Evolutionary conservation across 1,284 basidiomycete species (phyloP).

Genomic region (Sphaerobolus stellatus): DNA sequence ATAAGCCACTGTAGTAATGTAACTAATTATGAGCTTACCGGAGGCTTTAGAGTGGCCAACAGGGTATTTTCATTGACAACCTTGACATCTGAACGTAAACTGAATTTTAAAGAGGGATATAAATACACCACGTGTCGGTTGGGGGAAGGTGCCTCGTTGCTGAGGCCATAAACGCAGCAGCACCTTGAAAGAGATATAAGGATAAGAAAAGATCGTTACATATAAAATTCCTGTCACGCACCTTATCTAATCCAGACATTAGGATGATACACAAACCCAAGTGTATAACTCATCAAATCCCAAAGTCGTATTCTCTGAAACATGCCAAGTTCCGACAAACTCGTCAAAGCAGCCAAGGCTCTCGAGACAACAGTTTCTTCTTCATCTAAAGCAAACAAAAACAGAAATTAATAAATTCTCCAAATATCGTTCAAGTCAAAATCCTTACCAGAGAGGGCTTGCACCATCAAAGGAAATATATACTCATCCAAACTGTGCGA

Average conservation of each 20-base stretch:
- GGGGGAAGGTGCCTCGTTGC: conserved; percentile 75
- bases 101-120: conserved; percentile 86
- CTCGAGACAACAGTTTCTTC: conserved; percentile 92
- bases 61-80: conserved; percentile 75
- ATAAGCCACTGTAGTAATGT: not conserved
- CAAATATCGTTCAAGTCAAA: not conserved
- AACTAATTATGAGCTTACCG: conserved; percentile 52
- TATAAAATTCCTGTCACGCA: conserved; percentile 29
- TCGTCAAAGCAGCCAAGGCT: conserved; percentile 82
- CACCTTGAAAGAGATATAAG: conserved; percentile 46
- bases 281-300: conserved; percentile 85
- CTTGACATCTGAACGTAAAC: conserved; percentile 84
- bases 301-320: conserved; percentile 92
- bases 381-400: conserved; percentile 58
- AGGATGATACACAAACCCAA: conserved; percentile 93
- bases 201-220: not conserved
- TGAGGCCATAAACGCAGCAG: conserved; percentile 84
- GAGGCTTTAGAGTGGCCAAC: conserved; percentile 71
- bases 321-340: conserved; percentile 81
- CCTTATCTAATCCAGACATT: conserved; percentile 97
- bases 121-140: conserved; percentile 97
- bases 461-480: conserved; percentile 92
- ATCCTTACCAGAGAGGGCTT: conserved; percentile 79
- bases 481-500: conserved; percentile 84
- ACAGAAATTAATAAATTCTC: conserved; percentile 7